Conservation (phyloP, 208 protist species). For the Naegleria lovaniensis region DNA sequence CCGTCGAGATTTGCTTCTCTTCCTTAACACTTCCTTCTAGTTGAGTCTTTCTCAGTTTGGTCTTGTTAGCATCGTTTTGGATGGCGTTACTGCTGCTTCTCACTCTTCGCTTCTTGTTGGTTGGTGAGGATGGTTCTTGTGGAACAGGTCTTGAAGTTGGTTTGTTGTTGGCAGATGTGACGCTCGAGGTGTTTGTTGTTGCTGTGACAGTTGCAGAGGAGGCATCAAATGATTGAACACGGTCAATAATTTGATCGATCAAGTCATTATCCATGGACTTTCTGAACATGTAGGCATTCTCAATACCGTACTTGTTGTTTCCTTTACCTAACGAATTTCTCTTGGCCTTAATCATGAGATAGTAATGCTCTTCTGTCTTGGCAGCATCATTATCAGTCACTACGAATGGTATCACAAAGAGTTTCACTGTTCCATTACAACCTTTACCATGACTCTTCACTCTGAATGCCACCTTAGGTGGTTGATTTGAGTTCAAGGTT, state of each 20-base stretch:
- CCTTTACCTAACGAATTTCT: not conserved
- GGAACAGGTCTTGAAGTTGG: not conserved
- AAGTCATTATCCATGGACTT: not conserved
- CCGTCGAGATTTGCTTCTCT: not conserved
- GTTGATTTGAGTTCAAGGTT: not conserved
- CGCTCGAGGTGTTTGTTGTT: not conserved
- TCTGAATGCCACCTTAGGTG: not conserved
- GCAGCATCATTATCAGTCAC: not conserved
- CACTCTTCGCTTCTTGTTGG: not conserved
- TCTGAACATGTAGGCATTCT: not conserved
- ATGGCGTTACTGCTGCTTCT: not conserved
- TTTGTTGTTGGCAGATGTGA: not conserved
- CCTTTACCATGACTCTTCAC: not conserved
- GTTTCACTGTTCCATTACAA: not conserved
- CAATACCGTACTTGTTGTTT: not conserved
- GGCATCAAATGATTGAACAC: not conserved
- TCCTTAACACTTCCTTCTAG: not conserved
- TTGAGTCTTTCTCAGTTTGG: not conserved
- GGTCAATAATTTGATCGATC: not conserved
- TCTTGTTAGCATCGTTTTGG: not conserved
- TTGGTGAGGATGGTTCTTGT: not conserved
- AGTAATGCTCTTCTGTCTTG: not conserved
- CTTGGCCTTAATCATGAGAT: not conserved
- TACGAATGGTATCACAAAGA: not conserved
- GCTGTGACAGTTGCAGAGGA: not conserved